Evolutionary conservation across 2,329 filamentous ascomycete genomes (phyloP).

Genomic region (Teratosphaeria destructans): DNA sequence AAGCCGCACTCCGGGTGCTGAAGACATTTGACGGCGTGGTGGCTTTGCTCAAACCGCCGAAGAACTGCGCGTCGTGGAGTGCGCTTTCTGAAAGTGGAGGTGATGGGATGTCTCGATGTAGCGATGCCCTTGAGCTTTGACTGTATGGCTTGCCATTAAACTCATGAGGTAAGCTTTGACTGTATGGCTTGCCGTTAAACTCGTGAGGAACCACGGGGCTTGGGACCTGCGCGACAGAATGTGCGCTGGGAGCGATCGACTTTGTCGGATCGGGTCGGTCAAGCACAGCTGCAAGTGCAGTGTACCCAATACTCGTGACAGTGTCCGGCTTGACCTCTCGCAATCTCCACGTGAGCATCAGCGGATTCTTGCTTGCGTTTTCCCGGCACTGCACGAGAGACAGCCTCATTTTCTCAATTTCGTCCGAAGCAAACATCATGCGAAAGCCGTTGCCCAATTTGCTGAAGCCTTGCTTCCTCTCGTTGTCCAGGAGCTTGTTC

Average conservation of each 20-base stretch:
- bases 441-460: constrained; percentile 52
- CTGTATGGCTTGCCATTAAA: not conserved
- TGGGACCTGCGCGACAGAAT: no score
- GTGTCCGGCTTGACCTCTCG: constrained; percentile 28
- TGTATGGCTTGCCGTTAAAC: not conserved
- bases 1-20: constrained; percentile 10
- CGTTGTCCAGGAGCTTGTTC: constrained; percentile 50
- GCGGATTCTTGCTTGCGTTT: constrained; percentile 43
- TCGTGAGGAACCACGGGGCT: not conserved
- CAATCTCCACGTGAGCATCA: constrained; percentile 51
- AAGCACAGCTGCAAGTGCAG: constrained; percentile 54
- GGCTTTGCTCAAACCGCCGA: not conserved
- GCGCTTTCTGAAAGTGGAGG: not conserved
- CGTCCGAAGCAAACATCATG: constrained; percentile 52
- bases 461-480: constrained; percentile 51
- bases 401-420: constrained; percentile 49
- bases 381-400: constrained; percentile 51
- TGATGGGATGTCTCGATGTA: not conserved
- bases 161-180: not conserved
- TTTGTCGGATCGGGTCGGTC: constrained; percentile 37
- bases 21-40: constrained; percentile 2
- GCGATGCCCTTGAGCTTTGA: not conserved
- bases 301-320: constrained; percentile 41
- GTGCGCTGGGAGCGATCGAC: constrained; percentile 3
- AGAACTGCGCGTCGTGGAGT: not conserved